Evolutionary conservation across 345 rosid genomes (phyloP).

Genomic region (Streptanthus diversifolius): DNA sequence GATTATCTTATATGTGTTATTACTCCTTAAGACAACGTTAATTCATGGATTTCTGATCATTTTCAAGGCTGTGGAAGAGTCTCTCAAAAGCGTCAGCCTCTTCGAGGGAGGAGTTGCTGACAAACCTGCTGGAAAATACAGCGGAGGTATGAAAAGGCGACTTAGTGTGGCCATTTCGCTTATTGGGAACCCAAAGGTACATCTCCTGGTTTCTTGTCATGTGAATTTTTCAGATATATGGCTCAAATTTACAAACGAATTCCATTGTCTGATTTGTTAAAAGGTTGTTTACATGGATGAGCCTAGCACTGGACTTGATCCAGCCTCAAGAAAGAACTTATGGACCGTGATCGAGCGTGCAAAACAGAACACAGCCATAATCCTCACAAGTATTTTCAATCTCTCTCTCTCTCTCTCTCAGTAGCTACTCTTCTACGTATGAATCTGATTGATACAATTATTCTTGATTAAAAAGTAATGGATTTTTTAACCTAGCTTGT

Average conservation of each 20-base stretch:
- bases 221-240: background rate
- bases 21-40: background rate
- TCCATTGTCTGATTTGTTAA: background rate
- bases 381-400: constrained; percentile 56
- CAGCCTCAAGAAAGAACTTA: constrained; percentile 81
- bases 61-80: constrained; percentile 88
- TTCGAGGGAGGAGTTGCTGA: constrained; percentile 83
- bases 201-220: background rate
- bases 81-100: constrained; percentile 70
- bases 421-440: background rate
- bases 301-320: constrained; percentile 97
- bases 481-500: constrained; percentile 10
- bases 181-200: constrained; percentile 87
- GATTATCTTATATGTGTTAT: background rate
- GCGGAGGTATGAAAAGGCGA: constrained; percentile 99
- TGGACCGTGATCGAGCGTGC: constrained; percentile 89
- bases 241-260: background rate
- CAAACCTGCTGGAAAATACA: constrained; percentile 82
- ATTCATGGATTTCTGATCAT: constrained; percentile 11
- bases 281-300: constrained; percentile 98
- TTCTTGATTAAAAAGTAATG: background rate
- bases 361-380: constrained; percentile 72
- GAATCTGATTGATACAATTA: background rate
- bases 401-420: constrained; percentile 3
- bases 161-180: constrained; percentile 95